Evolutionary conservation across 345 rosid genomes (phyloP).

Genomic region (Hibiscus tridactylites): DNA sequence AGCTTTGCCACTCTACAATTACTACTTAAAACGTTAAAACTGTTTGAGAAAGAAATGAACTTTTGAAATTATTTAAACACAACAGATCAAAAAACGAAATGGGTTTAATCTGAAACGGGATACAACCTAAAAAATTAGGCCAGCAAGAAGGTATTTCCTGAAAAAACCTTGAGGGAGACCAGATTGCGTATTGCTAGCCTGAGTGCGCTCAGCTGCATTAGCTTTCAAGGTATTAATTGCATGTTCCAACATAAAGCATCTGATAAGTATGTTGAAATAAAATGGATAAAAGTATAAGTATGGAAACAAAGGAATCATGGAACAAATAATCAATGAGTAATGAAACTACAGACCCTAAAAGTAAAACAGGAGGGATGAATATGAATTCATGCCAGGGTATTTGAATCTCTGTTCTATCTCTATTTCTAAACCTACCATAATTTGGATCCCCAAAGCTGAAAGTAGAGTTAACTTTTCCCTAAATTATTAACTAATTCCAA

Average conservation of each 20-base stretch:
- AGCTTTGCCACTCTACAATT: too few species aligned
- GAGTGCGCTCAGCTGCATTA: conserved; percentile 40
- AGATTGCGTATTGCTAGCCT: conserved; percentile 29
- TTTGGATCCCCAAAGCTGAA: not conserved
- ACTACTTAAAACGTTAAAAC: too few species aligned
- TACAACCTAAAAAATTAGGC: too few species aligned
- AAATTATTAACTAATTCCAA: not conserved
- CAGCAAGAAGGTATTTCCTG: too few species aligned
- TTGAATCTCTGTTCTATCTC: not conserved
- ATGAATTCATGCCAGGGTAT: not conserved
- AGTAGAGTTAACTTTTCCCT: not conserved
- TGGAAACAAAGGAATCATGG: not conserved
- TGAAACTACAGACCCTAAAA: not conserved
- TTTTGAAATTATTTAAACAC: too few species aligned
- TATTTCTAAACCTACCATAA: not conserved
- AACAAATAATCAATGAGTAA: not conserved
- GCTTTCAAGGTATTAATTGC: conserved; percentile 56
- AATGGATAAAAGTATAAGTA: not conserved
- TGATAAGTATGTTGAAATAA: not conserved
- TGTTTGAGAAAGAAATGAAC: too few species aligned
- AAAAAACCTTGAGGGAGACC: conserved; percentile 51
- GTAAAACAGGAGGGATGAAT: not conserved
- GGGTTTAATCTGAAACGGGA: too few species aligned
- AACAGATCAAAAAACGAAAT: too few species aligned
- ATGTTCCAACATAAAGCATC: conserved; percentile 24